These are phyloP conservation scores for Fusarium sp. DNA, from an alignment of 2,329 filamentous ascomycete species.

Conservation along the genomic window DNA sequence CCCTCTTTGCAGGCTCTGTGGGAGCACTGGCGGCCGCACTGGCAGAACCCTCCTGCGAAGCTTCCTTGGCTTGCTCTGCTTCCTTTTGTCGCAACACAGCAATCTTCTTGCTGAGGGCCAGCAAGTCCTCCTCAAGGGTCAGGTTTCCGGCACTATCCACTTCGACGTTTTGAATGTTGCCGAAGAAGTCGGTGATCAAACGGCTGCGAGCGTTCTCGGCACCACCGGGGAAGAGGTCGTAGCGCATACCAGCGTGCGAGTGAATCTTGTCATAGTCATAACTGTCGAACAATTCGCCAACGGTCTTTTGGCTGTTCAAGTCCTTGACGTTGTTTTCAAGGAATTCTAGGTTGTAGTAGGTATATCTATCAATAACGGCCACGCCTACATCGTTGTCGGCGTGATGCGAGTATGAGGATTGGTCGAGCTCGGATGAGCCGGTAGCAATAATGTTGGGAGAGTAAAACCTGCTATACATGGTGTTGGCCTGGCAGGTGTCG, in stretches of 20 bases:
- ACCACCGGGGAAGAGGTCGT: conserved; percentile 93
- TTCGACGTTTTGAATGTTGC: conserved; percentile 97
- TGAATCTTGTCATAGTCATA: conserved; percentile 97
- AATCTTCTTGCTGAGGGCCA: conserved; percentile 79
- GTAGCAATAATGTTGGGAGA: conserved; percentile 98
- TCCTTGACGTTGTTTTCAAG: conserved; percentile 91
- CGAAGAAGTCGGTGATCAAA: conserved; percentile 96
- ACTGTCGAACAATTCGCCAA: conserved; percentile 95
- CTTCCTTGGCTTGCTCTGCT: conserved; percentile 56
- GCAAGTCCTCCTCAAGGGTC: conserved; percentile 78
- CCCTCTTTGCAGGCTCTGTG: conserved; percentile 46
- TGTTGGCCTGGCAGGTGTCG: conserved; percentile 99
- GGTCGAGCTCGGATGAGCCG: conserved; percentile 94
- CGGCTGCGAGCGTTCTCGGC: conserved; percentile 81
- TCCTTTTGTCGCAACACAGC: conserved; percentile 64
- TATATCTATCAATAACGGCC: conserved; percentile 97
- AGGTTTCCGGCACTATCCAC: conserved; percentile 74
- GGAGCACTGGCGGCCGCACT: conserved; percentile 46
- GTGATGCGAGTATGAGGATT: conserved; percentile 97
- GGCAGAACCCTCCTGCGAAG: conserved; percentile 40
- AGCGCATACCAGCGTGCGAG: conserved; percentile 89
- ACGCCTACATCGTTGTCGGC: conserved; percentile 98
- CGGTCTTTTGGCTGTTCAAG: conserved; percentile 85
- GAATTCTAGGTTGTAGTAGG: conserved; percentile 98
- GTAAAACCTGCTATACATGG: conserved; percentile 99